phyloP scores from a whole-genome alignment of 352 stramenopile genomes.

The Plasmopara halstedii region DNA sequence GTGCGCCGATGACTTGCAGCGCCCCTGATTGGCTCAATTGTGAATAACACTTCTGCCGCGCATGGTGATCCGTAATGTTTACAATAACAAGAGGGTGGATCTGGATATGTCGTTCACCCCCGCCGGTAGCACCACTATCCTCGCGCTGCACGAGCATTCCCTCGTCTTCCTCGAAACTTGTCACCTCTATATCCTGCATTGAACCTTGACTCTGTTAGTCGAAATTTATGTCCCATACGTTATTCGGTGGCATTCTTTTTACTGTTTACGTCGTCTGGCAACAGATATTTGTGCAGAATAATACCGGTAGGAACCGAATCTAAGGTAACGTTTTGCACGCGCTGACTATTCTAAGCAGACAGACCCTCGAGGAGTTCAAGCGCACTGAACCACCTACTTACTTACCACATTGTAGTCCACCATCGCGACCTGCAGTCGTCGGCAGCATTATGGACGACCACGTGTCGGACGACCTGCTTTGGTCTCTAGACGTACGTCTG shows the following conservation, averaged over 20 bases:
- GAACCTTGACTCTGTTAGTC: background rate
- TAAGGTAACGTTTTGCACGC: slow-evolving; percentile 11
- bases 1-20: slow-evolving; percentile 73
- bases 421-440: slow-evolving; percentile 1
- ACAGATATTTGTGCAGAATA: background rate
- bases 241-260: slow-evolving; percentile 3
- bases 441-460: slow-evolving; percentile 36
- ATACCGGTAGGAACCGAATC: background rate
- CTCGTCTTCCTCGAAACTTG: slow-evolving; percentile 31
- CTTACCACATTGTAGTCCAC: slow-evolving; percentile 2
- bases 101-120: slow-evolving; percentile 61
- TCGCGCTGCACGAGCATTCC: slow-evolving; percentile 39
- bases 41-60: slow-evolving; percentile 67
- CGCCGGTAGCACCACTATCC: slow-evolving; percentile 28
- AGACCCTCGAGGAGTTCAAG: slow-evolving; percentile 3
- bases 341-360: slow-evolving; percentile 30
- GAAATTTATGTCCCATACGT: background rate
- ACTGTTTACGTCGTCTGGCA: background rate
- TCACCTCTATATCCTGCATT: slow-evolving; percentile 63
- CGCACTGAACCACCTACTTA: slow-evolving; percentile 12
- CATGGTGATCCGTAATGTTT: slow-evolving; percentile 94
- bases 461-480: slow-evolving; percentile 61
- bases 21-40: slow-evolving; percentile 36
- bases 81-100: slow-evolving; percentile 89
- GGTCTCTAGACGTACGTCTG: slow-evolving; percentile 50